phyloP scores from a whole-genome alignment of 1,139 yeast species.

The Suhomyces ambrosiae region DNA sequence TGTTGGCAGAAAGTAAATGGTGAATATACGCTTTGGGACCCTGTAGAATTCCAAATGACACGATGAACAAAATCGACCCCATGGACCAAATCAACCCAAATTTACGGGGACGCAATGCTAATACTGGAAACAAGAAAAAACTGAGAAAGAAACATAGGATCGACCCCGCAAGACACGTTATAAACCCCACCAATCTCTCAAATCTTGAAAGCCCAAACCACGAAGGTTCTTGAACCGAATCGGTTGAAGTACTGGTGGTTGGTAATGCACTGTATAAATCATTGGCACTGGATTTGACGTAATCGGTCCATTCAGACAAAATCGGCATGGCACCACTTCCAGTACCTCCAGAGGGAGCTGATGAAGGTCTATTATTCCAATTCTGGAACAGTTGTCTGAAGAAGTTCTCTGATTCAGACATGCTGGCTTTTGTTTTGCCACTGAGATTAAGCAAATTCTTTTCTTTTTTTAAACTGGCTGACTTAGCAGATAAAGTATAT shows the following conservation, averaged over 20 bases:
- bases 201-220: conserved; percentile 70
- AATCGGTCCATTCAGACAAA: conserved; percentile 50
- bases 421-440: conserved; percentile 13
- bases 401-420: conserved; percentile 46
- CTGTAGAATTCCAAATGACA: conserved; percentile 88
- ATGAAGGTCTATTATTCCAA: conserved; percentile 36
- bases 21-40: conserved; percentile 81
- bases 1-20: conserved; percentile 73
- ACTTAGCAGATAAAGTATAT: no score
- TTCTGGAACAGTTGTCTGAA: conserved; percentile 46
- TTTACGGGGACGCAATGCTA: conserved; percentile 87
- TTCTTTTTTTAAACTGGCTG: no score
- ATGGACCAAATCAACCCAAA: conserved; percentile 90
- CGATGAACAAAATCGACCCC: conserved; percentile 83
- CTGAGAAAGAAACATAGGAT: conserved; percentile 79
- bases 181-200: conserved; percentile 79
- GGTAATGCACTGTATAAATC: conserved; percentile 46
- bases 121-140: conserved; percentile 81
- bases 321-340: conserved; percentile 25
- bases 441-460: no score
- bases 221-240: conserved; percentile 42
- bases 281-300: conserved; percentile 45
- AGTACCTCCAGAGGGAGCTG: conserved; percentile 11
- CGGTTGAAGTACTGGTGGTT: conserved; percentile 24
- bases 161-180: conserved; percentile 75